A percentile compares a stretch with the other conserved stretches of the same genome.
These are phyloP conservation scores for Austroboletus novae-zelandiae DNA, from an alignment of 1,284 basidiomycete species.

Conservation along the genomic window DNA sequence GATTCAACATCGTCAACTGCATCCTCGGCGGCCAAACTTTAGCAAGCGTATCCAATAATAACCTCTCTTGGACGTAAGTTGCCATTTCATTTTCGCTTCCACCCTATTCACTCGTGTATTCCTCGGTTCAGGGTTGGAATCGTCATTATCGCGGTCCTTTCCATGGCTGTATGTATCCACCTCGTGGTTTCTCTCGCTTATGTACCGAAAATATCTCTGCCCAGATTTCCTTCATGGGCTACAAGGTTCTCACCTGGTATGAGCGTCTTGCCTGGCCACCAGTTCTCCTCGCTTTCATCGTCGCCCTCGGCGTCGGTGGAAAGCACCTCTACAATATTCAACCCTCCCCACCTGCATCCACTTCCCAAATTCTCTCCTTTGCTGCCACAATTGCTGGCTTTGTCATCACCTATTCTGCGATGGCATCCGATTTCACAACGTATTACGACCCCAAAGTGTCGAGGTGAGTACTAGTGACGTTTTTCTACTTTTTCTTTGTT, in stretches of 20 bases:
- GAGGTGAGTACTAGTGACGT: conserved; percentile 38
- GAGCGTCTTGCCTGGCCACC: conserved; percentile 79
- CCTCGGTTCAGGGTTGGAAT: conserved; percentile 71
- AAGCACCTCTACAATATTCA: conserved; percentile 54
- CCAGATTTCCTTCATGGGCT: conserved; percentile 79
- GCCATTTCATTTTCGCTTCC: conserved; percentile 5
- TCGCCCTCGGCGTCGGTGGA: conserved; percentile 71
- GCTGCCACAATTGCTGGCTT: conserved; percentile 74
- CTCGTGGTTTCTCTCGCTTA: background rate
- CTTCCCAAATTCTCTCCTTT: conserved; percentile 55
- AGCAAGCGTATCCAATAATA: conserved; percentile 63
- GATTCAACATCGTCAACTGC: conserved; percentile 75
- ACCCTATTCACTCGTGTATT: conserved; percentile 3
- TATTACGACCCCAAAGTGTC: conserved; percentile 61
- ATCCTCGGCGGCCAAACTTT: conserved; percentile 82
- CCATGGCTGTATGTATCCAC: conserved; percentile 59
- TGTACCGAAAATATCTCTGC: background rate
- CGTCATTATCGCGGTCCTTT: conserved; percentile 77
- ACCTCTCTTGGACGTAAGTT: conserved; percentile 64
- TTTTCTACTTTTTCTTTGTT: background rate
- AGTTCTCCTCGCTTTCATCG: conserved; percentile 72
- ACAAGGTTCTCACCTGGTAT: conserved; percentile 74
- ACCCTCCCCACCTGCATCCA: conserved; percentile 49
- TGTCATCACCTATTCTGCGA: conserved; percentile 61
- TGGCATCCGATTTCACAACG: conserved; percentile 73